These are phyloP conservation scores for Aspergillus carbonarius DNA, from an alignment of 2,329 filamentous ascomycete genomes.

Conservation along the genomic window DNA sequence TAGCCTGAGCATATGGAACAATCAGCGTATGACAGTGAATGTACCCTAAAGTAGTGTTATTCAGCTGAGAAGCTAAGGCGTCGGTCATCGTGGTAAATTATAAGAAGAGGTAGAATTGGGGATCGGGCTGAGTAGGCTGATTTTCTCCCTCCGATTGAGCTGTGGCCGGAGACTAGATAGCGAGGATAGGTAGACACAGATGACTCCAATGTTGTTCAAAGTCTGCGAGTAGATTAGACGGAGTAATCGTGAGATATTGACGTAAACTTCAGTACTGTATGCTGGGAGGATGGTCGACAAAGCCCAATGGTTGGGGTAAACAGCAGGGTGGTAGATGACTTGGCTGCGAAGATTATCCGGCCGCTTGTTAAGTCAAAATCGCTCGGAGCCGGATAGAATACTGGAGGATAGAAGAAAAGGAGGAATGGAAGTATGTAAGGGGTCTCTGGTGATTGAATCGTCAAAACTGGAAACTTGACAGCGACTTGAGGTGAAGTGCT, in stretches of 20 bases:
- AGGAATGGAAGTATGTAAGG: not conserved
- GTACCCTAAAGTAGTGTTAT: conserved; percentile 46
- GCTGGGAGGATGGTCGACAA: not conserved
- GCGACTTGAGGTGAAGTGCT: not conserved
- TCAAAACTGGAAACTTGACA: not conserved
- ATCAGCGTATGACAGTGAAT: conserved; percentile 9
- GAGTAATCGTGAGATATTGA: not conserved
- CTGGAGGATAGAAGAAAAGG: not conserved
- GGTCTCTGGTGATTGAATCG: not conserved
- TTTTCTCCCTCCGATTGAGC: not conserved
- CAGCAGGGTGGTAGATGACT: not conserved
- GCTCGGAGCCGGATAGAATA: not conserved
- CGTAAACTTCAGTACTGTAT: not conserved
- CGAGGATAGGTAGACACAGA: not conserved
- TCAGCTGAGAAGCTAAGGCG: conserved; percentile 46
- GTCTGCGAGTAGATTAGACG: not conserved
- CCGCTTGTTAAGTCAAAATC: not conserved
- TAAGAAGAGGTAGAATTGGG: conserved; percentile 4
- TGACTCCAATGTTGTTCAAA: not conserved
- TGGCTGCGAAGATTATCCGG: not conserved
- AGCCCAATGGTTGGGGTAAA: not conserved
- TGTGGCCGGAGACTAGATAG: not conserved
- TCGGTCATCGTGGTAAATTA: conserved; percentile 40
- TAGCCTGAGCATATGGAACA: conserved; percentile 9
- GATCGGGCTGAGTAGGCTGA: not conserved